Conservation (phyloP, 805 yeast genomes). For the Myxozyma vanderwaltii region DNA sequence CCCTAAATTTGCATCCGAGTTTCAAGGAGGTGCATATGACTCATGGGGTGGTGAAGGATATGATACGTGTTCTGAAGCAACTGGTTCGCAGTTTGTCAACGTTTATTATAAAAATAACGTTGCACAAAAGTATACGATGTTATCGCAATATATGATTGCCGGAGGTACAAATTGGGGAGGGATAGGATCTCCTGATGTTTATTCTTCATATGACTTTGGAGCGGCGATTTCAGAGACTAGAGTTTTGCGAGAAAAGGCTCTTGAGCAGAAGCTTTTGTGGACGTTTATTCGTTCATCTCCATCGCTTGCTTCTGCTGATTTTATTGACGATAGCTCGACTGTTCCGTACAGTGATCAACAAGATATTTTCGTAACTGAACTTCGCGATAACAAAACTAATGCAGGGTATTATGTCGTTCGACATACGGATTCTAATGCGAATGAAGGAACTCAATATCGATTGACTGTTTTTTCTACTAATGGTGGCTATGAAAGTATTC, state of each 20-base stretch:
- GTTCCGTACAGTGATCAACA: slow-evolving; percentile 15
- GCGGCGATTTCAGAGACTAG: slow-evolving; percentile 23
- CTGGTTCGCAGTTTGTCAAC: slow-evolving; percentile 15
- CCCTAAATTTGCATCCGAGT: slow-evolving; percentile 19
- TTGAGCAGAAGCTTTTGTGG: slow-evolving; percentile 24
- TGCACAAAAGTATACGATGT: slow-evolving; percentile 25
- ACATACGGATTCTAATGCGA: slow-evolving; percentile 4
- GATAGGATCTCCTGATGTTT: slow-evolving; percentile 20
- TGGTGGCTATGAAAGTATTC: slow-evolving; percentile 7
- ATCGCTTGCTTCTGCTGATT: slow-evolving; percentile 10
- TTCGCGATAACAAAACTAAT: slow-evolving; percentile 14
- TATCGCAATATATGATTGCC: slow-evolving; percentile 20
- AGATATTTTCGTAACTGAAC: slow-evolving; percentile 27
- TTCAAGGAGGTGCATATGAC: slow-evolving; percentile 26
- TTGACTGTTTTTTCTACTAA: slow-evolving; percentile 2
- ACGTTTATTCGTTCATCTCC: slow-evolving; percentile 17
- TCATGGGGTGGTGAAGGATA: slow-evolving; percentile 28
- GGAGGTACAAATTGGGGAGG: slow-evolving; percentile 32
- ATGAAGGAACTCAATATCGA: slow-evolving; percentile 10
- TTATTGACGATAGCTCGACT: slow-evolving; percentile 11
- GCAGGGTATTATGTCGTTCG: slow-evolving; percentile 24
- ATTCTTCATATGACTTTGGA: slow-evolving; percentile 27
- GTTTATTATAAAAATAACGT: slow-evolving; percentile 15
- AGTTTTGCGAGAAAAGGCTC: slow-evolving; percentile 19
- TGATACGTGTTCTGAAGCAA: slow-evolving; percentile 14